phyloP scores from a whole-genome alignment of 2,329 filamentous ascomycete species.

The Microthyrium microscopicum region DNA sequence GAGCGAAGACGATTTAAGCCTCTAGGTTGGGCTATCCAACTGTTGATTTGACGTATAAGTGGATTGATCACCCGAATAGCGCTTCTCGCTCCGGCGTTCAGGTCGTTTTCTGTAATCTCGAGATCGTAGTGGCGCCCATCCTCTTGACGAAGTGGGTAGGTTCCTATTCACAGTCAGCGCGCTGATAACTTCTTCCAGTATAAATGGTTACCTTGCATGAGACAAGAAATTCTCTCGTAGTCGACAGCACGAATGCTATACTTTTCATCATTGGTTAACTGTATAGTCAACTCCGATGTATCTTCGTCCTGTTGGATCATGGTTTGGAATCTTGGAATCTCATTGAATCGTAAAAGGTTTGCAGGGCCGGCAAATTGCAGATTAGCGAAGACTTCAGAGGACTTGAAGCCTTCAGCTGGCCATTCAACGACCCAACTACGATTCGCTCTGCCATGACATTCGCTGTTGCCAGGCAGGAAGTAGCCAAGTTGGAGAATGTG shows the following conservation, averaged over 20 bases:
- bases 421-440: constrained; percentile 14
- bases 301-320: constrained; percentile 9
- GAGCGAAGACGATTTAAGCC: not conserved
- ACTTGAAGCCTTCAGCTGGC: constrained; percentile 14
- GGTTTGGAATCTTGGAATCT: constrained; percentile 13
- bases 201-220: constrained; percentile 11
- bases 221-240: constrained; percentile 13
- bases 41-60: constrained; percentile 12
- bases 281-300: constrained; percentile 10
- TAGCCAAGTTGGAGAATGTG: constrained; percentile 11
- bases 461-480: constrained; percentile 12
- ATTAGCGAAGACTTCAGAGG: constrained; percentile 12
- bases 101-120: constrained; percentile 10
- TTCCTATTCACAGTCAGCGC: too few relatives aligned
- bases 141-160: too few relatives aligned
- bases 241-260: constrained; percentile 12
- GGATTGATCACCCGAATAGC: constrained; percentile 12
- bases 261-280: constrained; percentile 12
- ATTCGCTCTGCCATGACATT: constrained; percentile 11
- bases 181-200: constrained; percentile 12
- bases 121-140: constrained; percentile 11
- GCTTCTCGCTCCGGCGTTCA: constrained; percentile 12
- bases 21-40: constrained; percentile 5
- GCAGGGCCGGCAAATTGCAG: constrained; percentile 12
- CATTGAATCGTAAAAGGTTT: constrained; percentile 11